These are phyloP conservation scores for Boletus rubroflammeus DNA, from an alignment of 768 basidiomycete genomes.

Conservation along the genomic window DNA sequence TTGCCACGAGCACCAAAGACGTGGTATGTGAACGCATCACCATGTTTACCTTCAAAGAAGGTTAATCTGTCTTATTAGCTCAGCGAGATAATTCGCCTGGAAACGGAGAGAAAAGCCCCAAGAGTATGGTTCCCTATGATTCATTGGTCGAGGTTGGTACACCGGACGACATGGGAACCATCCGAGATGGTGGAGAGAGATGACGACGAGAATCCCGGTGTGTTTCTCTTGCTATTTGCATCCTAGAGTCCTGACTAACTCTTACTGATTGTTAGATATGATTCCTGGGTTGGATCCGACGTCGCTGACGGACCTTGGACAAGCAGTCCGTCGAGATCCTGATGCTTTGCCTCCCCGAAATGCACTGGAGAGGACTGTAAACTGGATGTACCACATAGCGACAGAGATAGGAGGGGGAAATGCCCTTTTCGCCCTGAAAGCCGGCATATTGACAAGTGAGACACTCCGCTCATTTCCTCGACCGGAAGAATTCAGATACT, in stretches of 20 bases:
- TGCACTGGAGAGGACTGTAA: conserved; percentile 48
- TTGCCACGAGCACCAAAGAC: conserved; percentile 31
- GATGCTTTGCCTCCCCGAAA: conserved; percentile 72
- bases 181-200: conserved; percentile 41
- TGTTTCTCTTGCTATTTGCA: neutral
- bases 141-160: conserved; percentile 32
- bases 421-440: conserved; percentile 66
- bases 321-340: conserved; percentile 59
- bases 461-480: neutral
- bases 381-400: conserved; percentile 39
- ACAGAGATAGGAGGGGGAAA: conserved; percentile 53
- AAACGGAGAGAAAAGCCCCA: conserved; percentile 40
- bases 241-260: neutral
- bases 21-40: conserved; percentile 30
- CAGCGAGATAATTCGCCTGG: conserved; percentile 52
- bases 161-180: conserved; percentile 45
- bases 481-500: neutral
- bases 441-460: conserved; percentile 58
- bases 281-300: conserved; percentile 54
- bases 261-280: conserved; percentile 33
- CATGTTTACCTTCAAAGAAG: neutral
- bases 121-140: conserved; percentile 57
- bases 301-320: conserved; percentile 48
- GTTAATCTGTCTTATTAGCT: conserved; percentile 39
- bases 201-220: conserved; percentile 70